Base-by-base conservation (phyloP, 306 rosid species). In the Trichosanthes truncata region DNA sequence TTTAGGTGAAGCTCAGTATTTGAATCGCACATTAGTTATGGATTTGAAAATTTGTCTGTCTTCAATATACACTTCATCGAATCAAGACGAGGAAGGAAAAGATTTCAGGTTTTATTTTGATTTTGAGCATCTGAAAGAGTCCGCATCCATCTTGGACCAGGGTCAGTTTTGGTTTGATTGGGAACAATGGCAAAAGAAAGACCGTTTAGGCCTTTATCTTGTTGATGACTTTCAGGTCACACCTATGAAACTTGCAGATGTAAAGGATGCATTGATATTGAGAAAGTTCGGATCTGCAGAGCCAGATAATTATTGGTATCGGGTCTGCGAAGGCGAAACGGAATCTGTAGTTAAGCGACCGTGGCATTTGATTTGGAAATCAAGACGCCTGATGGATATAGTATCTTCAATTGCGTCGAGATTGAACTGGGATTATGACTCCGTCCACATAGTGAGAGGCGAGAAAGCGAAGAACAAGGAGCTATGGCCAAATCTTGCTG, bases 291-390 rank as follows among this genome's bases (percentile, higher is more conserved):
- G 94, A 51, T 80, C 91, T 4, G 96, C 91, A 10, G 99, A 96
- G 88, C 98, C 98, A 0, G 98, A 96, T 87, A 96, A 96, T 77
- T 93, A 93, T 77, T 89, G 99, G 98, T 96, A 91, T 61, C 88
- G 99, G 74, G 99, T 93, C 55, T 96, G 99, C 77, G 99, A 96
- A 84, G 97, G 99, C 80, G 98, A 96, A 86, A 90, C 97, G 2
- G 98, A 96, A 84, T 91, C 98, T 0, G 83, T 89, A 23, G 84
- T 93, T 81, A 97, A 89, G 81, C 89, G 99, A 84, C 98, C 99
- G 7, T 96, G 98, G 99, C 89, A 91, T 90, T 86, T 90, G 87
- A 29, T 96, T 71, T 96, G 99, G 99, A 96, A 96, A 84, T 96
- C 99, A 1, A 96, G 92, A 83, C 84, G 97, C 46, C 83, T 96